A percentile compares a stretch with the other conserved stretches of the same genome.
Conservation (phyloP, 108 stramenopile genomes). For the Fistulifera pelliculosa region DNA sequence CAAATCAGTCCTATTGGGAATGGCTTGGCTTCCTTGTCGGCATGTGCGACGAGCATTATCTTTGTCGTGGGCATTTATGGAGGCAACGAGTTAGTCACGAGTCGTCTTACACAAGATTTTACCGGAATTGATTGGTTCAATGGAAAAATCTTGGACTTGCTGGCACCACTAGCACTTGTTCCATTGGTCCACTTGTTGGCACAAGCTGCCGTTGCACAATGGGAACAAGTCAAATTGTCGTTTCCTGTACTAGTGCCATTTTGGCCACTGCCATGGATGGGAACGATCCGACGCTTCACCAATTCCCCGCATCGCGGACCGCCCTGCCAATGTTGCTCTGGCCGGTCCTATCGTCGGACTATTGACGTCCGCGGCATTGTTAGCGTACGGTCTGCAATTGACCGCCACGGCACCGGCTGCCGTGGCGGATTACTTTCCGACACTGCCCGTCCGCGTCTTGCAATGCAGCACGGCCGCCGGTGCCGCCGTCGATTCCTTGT, state of each 20-base stretch:
- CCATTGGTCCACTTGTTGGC: slow-evolving; percentile 41
- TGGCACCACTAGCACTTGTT: no score
- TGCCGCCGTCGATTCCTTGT: slow-evolving; percentile 35
- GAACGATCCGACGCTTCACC: no score
- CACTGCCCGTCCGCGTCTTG: slow-evolving; percentile 47
- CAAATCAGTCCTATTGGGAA: no score
- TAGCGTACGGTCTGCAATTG: slow-evolving; percentile 46
- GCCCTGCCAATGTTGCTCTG: slow-evolving; percentile 64
- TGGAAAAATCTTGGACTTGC: no score
- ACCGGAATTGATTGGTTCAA: no score
- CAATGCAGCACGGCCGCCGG: slow-evolving; percentile 59
- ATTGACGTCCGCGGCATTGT: slow-evolving; percentile 32
- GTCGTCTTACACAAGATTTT: no score
- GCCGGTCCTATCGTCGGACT: slow-evolving; percentile 59
- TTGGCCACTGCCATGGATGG: no score
- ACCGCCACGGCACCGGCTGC: slow-evolving; percentile 32
- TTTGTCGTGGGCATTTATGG: no score
- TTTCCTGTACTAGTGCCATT: no score
- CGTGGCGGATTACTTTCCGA: slow-evolving; percentile 35
- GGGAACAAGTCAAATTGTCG: slow-evolving; percentile 21
- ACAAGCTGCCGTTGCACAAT: slow-evolving; percentile 39
- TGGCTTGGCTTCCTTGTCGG: no score
- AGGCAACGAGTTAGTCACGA: no score
- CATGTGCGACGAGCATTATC: no score
- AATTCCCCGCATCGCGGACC: not conserved